phyloP scores from a whole-genome alignment of 179 eudicot genomes.

The Carnegiea gigantea region DNA sequence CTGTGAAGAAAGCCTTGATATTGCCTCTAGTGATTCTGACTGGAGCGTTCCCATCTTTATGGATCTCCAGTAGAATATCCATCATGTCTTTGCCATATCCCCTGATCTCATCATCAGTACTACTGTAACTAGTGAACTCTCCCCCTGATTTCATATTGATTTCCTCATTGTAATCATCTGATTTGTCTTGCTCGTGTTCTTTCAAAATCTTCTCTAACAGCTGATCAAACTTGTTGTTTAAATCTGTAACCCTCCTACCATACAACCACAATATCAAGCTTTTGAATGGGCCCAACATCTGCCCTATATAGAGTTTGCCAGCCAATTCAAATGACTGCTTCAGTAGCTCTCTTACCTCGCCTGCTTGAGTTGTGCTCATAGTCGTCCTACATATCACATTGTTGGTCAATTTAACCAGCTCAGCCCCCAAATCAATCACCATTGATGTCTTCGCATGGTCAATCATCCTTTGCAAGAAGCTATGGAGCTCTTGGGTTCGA shows the following conservation, averaged over 20 bases:
- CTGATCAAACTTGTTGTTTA: constrained; percentile 23
- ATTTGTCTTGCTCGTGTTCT: constrained; percentile 27
- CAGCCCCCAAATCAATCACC: constrained; percentile 22
- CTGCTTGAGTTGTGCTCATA: constrained; percentile 33
- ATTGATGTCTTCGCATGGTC: constrained; percentile 6
- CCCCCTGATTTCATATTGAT: background rate
- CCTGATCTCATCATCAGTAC: background rate
- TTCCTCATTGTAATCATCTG: background rate
- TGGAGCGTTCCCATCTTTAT: constrained; percentile 25
- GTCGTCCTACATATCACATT: constrained; percentile 34
- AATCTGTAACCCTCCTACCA: constrained; percentile 20
- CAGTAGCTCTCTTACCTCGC: constrained; percentile 25
- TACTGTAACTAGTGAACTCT: background rate
- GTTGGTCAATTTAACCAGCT: constrained; percentile 29
- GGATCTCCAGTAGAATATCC: constrained; percentile 32
- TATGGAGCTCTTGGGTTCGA: constrained; percentile 28
- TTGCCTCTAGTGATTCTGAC: constrained; percentile 28
- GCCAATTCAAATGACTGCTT: constrained; percentile 28
- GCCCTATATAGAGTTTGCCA: constrained; percentile 31
- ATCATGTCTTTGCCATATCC: constrained; percentile 31
- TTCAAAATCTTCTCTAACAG: constrained; percentile 30
- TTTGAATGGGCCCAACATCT: constrained; percentile 28
- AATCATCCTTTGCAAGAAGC: constrained; percentile 19
- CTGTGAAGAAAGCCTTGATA: constrained; percentile 38
- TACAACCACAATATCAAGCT: constrained; percentile 24